phyloP scores from a whole-genome alignment of 2,329 filamentous ascomycete species.

The Fonsecaea erecta region DNA sequence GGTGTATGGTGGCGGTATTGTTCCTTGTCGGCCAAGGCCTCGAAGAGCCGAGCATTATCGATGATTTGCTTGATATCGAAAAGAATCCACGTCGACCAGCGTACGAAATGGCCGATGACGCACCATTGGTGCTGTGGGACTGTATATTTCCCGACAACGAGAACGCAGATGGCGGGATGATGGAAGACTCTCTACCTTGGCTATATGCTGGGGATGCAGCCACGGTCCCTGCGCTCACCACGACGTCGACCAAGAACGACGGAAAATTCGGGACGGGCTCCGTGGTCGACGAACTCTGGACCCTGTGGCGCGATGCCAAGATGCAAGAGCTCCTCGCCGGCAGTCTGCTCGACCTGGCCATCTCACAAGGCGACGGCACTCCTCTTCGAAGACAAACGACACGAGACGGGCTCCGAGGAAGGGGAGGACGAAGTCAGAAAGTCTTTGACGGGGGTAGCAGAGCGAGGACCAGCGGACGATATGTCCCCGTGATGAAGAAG shows the following conservation, averaged over 20 bases:
- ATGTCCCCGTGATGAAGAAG: constrained; percentile 62
- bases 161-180: constrained; percentile 50
- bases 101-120: constrained; percentile 90
- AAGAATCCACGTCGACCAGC: constrained; percentile 75
- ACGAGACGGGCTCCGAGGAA: constrained; percentile 19
- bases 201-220: constrained; percentile 73
- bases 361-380: constrained; percentile 48
- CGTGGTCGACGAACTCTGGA: constrained; percentile 78
- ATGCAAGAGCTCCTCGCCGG: constrained; percentile 86
- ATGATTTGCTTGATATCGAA: constrained; percentile 72
- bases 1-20: constrained; percentile 89
- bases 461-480: constrained; percentile 60
- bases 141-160: constrained; percentile 74
- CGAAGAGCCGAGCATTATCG: constrained; percentile 74
- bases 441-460: constrained; percentile 64
- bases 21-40: constrained; percentile 90
- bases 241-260: constrained; percentile 56
- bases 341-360: constrained; percentile 69
- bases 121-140: constrained; percentile 92
- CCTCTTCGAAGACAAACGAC: constrained; percentile 38
- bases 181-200: constrained; percentile 73
- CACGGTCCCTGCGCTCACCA: constrained; percentile 44
- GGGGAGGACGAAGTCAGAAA: constrained; percentile 51
- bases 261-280: constrained; percentile 68
- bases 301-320: constrained; percentile 79